phyloP scores from a whole-genome alignment of 768 basidiomycete genomes.

The Collybia sordida region DNA sequence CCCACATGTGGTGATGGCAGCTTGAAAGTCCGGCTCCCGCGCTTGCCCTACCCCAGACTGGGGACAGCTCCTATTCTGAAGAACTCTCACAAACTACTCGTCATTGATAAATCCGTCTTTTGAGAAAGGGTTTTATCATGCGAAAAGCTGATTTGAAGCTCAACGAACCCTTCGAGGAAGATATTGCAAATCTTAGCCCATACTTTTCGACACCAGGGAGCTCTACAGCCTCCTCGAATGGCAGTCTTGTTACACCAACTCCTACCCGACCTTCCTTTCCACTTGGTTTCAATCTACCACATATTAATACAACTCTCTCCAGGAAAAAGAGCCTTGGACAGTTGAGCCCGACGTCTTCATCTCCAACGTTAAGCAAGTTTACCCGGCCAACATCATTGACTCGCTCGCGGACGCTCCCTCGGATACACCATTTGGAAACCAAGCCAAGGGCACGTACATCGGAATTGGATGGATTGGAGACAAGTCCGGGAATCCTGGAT shows the following conservation, averaged over 20 bases:
- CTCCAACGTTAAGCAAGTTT: conserved; percentile 17
- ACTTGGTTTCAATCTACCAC: conserved; percentile 10
- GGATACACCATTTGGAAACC: conserved; percentile 30
- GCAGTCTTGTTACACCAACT: conserved; percentile 16
- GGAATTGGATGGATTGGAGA: conserved; percentile 40
- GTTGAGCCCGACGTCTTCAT: conserved; percentile 20
- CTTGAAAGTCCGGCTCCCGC: no score
- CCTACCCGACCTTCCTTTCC: conserved; percentile 15
- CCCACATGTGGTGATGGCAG: no score
- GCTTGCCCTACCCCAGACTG: no score
- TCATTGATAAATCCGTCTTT: no score
- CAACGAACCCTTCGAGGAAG: conserved; percentile 21
- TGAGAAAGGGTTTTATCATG: conserved; percentile 7
- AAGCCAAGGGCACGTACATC: conserved; percentile 27
- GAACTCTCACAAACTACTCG: no score
- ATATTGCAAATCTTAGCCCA: conserved; percentile 26
- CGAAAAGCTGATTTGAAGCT: conserved; percentile 16
- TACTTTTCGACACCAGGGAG: conserved; percentile 23
- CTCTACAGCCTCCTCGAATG: conserved; percentile 19
- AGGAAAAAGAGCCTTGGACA: conserved; percentile 19
- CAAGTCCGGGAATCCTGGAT: conserved; percentile 44
- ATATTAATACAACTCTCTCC: conserved; percentile 11
- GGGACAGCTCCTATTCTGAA: no score
- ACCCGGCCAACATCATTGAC: conserved; percentile 23
- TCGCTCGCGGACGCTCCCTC: conserved; percentile 48